A percentile compares a stretch with the other conserved stretches of the same genome.
These are phyloP conservation scores for Nepenthes alata DNA, from an alignment of 179 eudicot genomes.

Conservation along the genomic window DNA sequence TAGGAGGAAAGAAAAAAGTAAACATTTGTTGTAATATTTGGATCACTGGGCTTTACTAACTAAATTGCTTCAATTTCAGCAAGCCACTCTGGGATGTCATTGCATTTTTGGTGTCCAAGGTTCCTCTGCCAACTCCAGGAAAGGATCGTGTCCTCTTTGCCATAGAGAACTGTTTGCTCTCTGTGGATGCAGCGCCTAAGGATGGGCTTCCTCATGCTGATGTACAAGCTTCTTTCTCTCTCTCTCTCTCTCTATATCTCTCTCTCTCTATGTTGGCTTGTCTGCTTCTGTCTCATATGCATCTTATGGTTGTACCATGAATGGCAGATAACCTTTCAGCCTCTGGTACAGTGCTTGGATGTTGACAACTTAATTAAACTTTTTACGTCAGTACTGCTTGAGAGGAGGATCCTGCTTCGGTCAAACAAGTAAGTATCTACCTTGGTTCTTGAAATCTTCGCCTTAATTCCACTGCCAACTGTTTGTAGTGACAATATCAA, in stretches of 20 bases:
- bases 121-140: conserved; percentile 91
- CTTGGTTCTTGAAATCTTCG: conserved; percentile 1
- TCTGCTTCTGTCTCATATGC: neutral
- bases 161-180: conserved; percentile 76
- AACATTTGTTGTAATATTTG: conserved; percentile 6
- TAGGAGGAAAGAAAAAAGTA: too few species aligned
- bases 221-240: conserved; percentile 30
- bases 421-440: conserved; percentile 62
- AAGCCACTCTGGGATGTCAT: conserved; percentile 91
- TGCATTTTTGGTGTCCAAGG: conserved; percentile 50
- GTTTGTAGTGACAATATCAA: neutral
- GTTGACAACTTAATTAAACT: conserved; percentile 81
- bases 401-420: conserved; percentile 73
- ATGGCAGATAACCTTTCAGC: conserved; percentile 82
- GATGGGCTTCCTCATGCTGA: conserved; percentile 96
- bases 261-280: conserved; percentile 1
- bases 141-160: conserved; percentile 78
- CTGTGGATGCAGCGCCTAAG: conserved; percentile 79
- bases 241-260: conserved; percentile 7
- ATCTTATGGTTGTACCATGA: neutral
- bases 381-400: conserved; percentile 84
- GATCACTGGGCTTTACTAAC: conserved; percentile 4
- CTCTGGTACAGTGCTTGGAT: conserved; percentile 92
- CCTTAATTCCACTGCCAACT: too few species aligned
- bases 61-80: conserved; percentile 41